These are phyloP conservation scores for Gossypium australe DNA, from an alignment of 345 rosid species.

Conservation along the genomic window DNA sequence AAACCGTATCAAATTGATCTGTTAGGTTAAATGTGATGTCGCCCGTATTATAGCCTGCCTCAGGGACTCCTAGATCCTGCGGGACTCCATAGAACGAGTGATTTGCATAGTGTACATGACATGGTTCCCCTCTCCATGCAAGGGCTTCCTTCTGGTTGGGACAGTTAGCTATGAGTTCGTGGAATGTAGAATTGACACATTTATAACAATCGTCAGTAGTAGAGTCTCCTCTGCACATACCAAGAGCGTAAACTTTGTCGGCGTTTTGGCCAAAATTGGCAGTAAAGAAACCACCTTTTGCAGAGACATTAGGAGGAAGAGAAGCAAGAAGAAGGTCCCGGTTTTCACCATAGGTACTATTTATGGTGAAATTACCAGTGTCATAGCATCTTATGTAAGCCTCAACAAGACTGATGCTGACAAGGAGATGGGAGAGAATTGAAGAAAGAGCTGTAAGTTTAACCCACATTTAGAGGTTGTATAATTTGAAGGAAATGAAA, in stretches of 20 bases:
- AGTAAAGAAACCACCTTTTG: constrained; percentile 16
- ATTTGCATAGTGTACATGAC: constrained; percentile 18
- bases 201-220: neutral
- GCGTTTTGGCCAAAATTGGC: constrained; percentile 1
- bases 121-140: neutral
- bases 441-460: neutral
- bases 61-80: constrained; percentile 6
- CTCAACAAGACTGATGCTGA: neutral
- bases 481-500: neutral
- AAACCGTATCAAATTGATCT: constrained; percentile 19
- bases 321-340: constrained; percentile 12
- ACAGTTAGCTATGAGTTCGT: constrained; percentile 9
- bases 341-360: constrained; percentile 15
- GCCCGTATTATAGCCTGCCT: neutral
- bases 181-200: neutral
- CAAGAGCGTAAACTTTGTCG: constrained; percentile 19
- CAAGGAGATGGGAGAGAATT: neutral
- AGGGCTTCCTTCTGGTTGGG: constrained; percentile 17
- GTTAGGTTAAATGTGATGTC: constrained; percentile 8
- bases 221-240: constrained; percentile 23
- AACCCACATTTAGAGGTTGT: neutral
- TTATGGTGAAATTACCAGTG: constrained; percentile 12
- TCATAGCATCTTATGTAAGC: neutral
- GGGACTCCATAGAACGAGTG: neutral
- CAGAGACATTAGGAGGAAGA: neutral